These are phyloP conservation scores for Penicillium chermesinum DNA, from an alignment of 495 filamentous ascomycete genomes.

Conservation along the genomic window DNA sequence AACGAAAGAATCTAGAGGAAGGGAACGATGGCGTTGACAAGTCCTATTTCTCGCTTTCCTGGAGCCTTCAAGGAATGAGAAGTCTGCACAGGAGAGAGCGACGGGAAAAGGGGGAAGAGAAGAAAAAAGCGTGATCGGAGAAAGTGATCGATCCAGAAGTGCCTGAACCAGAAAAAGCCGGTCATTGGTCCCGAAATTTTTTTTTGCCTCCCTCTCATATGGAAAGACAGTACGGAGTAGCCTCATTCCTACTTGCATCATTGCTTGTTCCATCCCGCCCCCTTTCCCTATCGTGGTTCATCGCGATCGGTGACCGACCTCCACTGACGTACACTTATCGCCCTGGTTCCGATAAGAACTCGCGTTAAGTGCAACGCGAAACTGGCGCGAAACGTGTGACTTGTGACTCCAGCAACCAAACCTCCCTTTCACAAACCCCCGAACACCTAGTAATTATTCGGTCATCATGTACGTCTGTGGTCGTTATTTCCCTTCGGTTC, in stretches of 20 bases:
- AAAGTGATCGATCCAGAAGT: constrained; percentile 16
- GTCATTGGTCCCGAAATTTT: constrained; percentile 5
- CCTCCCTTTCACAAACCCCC: not conserved
- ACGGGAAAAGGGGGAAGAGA: constrained; percentile 1
- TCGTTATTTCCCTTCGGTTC: not conserved
- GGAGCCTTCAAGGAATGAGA: not conserved
- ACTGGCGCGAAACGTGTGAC: constrained; percentile 40
- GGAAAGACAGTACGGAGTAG: not conserved
- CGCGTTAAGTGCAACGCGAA: constrained; percentile 43
- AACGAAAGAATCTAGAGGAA: not conserved
- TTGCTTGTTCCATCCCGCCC: not conserved
- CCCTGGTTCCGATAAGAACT: not conserved
- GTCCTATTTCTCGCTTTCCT: not conserved
- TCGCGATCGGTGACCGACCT: not conserved
- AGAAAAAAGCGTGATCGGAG: constrained; percentile 4
- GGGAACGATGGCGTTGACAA: not conserved
- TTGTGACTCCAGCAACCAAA: constrained; percentile 3
- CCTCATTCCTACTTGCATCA: not conserved
- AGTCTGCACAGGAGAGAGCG: not conserved
- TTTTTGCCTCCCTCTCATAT: constrained; percentile 6
- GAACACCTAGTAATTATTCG: constrained; percentile 1
- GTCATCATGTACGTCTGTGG: constrained; percentile 1
- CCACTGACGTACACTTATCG: constrained; percentile 1
- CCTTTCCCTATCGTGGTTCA: not conserved
- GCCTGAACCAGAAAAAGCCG: constrained; percentile 28